A percentile compares a stretch with the other conserved stretches of the same genome.
phyloP scores from a whole-genome alignment of 202 grass and related monocot species.

The Elaeis oleifera region DNA sequence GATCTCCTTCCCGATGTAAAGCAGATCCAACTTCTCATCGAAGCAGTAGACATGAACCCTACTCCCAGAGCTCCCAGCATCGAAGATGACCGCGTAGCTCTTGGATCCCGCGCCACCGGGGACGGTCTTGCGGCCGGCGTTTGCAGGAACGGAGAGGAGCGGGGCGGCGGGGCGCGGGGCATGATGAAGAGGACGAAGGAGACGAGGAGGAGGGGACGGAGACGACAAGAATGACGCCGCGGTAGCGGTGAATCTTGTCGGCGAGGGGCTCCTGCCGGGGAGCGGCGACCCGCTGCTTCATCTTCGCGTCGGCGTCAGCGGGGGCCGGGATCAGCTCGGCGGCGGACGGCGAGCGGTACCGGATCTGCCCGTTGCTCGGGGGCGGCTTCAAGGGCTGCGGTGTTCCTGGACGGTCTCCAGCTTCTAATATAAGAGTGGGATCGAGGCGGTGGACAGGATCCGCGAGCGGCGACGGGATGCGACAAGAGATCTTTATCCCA shows the following conservation, averaged over 20 bases:
- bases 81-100: conserved; percentile 51
- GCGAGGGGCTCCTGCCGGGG: neutral
- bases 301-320: conserved; percentile 12
- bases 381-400: neutral
- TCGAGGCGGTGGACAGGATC: no score
- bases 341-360: conserved; percentile 23
- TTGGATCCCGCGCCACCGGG: conserved; percentile 11
- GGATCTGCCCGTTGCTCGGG: conserved; percentile 21
- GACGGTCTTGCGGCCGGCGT: neutral
- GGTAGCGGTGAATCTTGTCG: conserved; percentile 2
- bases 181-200: conserved; percentile 14
- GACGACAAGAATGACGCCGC: neutral
- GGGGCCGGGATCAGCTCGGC: conserved; percentile 14
- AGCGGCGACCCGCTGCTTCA: conserved; percentile 2
- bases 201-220: conserved; percentile 21
- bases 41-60: conserved; percentile 51
- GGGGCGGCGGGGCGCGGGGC: conserved; percentile 2
- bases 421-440: neutral
- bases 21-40: conserved; percentile 32
- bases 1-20: conserved; percentile 27
- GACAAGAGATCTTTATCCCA: no score
- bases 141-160: neutral
- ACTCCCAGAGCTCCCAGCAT: conserved; percentile 53
- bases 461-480: no score
- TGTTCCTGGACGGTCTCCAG: conserved; percentile 22